Evolutionary conservation across 805 yeast species (phyloP).

Genomic region (Hermanozyma aechmeae): DNA sequence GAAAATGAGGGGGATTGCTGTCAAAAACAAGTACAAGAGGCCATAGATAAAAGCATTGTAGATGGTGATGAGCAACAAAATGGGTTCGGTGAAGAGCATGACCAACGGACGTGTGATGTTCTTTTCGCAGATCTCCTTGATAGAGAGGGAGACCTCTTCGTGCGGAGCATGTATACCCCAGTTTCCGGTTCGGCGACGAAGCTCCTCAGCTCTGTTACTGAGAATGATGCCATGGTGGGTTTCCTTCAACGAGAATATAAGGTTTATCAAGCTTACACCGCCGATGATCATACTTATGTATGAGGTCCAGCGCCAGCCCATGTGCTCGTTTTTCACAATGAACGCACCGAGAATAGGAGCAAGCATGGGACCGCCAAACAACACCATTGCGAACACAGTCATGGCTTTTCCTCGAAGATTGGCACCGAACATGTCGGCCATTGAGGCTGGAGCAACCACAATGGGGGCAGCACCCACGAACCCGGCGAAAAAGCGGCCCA

Average conservation of each 20-base stretch:
- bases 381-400: constrained; percentile 21
- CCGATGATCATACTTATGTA: constrained; percentile 62
- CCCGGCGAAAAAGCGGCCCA: constrained; percentile 16
- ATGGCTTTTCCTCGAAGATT: constrained; percentile 14
- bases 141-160: constrained; percentile 27
- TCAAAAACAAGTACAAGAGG: constrained; percentile 61
- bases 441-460: constrained; percentile 15
- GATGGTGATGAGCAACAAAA: constrained; percentile 54
- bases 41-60: constrained; percentile 79
- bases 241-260: constrained; percentile 46
- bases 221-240: constrained; percentile 66
- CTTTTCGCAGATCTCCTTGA: constrained; percentile 47
- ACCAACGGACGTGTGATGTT: constrained; percentile 59
- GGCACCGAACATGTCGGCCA: constrained; percentile 13
- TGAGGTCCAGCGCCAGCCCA: constrained; percentile 82
- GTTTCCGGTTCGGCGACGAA: constrained; percentile 63
- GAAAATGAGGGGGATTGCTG: constrained; percentile 65
- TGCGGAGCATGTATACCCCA: constrained; percentile 80
- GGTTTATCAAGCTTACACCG: constrained; percentile 28
- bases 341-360: constrained; percentile 43
- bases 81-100: constrained; percentile 66
- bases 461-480: constrained; percentile 16
- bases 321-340: constrained; percentile 40
- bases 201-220: constrained; percentile 48
- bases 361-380: constrained; percentile 18